A percentile compares a stretch with the other conserved stretches of the same genome.
Evolutionary conservation across 2,329 filamentous ascomycete species (phyloP).

Genomic region (Metarhizium humberi): DNA sequence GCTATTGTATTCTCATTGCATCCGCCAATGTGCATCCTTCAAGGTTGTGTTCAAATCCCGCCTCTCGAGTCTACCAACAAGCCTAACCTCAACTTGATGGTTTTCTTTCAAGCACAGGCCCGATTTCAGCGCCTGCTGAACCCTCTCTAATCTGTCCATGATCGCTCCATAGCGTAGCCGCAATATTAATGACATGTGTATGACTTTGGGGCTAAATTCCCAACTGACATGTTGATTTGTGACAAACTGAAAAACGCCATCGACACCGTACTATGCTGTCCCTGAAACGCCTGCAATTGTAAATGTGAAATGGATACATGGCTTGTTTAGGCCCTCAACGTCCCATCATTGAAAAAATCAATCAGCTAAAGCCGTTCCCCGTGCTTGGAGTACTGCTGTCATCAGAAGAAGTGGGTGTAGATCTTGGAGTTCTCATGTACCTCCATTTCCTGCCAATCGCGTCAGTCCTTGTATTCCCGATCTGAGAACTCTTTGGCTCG

Average conservation of each 20-base stretch:
- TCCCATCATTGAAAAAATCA: constrained; percentile 17
- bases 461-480: constrained; percentile 25
- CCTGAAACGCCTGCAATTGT: constrained; percentile 40
- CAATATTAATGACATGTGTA: constrained; percentile 28
- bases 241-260: constrained; percentile 37
- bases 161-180: constrained; percentile 5
- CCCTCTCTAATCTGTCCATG: background rate
- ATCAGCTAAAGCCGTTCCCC: constrained; percentile 15
- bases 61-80: background rate
- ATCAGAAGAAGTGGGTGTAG: constrained; percentile 99
- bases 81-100: background rate
- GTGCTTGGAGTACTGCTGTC: constrained; percentile 20
- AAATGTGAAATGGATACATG: constrained; percentile 43
- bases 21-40: background rate
- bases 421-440: constrained; percentile 98
- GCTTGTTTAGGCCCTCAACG: constrained; percentile 18
- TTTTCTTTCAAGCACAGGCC: background rate
- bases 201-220: constrained; percentile 25
- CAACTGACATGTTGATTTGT: constrained; percentile 17
- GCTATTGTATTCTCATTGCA: constrained; percentile 1
- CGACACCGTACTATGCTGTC: constrained; percentile 51
- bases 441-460: constrained; percentile 77
- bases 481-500: background rate
- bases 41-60: background rate
- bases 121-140: background rate